These are phyloP conservation scores for Colletotrichum echinochloae DNA, from an alignment of 2,329 filamentous ascomycete genomes.

Conservation along the genomic window DNA sequence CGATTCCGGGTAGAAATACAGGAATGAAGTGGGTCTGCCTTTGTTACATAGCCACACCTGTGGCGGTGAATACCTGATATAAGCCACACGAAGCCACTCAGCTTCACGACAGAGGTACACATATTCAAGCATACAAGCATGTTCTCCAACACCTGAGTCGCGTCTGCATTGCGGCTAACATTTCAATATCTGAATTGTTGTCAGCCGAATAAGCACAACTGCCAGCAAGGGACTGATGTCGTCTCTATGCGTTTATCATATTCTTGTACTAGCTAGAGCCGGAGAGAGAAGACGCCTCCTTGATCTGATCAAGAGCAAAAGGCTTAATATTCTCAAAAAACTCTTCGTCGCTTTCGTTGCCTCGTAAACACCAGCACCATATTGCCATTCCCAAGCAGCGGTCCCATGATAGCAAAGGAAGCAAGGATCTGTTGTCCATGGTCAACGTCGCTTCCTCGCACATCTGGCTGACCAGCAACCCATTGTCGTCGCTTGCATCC, in stretches of 20 bases:
- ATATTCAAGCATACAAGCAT: not conserved
- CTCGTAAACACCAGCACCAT: slow-evolving; percentile 33
- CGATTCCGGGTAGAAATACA: too few species aligned
- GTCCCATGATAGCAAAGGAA: slow-evolving; percentile 28
- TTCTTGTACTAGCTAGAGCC: not conserved
- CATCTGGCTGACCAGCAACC: slow-evolving; percentile 23
- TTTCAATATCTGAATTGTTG: not conserved
- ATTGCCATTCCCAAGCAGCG: slow-evolving; percentile 32
- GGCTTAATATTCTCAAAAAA: slow-evolving; percentile 34
- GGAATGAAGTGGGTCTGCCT: too few species aligned
- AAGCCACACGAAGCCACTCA: too few species aligned
- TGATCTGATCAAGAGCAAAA: slow-evolving; percentile 25
- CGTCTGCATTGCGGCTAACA: too few species aligned
- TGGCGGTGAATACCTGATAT: too few species aligned
- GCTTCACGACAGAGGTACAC: not conserved
- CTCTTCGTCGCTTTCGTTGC: slow-evolving; percentile 27
- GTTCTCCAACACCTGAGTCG: not conserved
- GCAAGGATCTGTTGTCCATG: slow-evolving; percentile 27
- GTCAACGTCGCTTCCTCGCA: slow-evolving; percentile 16
- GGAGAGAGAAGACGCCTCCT: not conserved
- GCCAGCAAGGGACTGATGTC: not conserved
- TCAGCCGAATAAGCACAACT: rapidly evolving
- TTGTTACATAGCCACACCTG: too few species aligned
- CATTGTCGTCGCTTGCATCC: not conserved
- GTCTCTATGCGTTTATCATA: not conserved